Evolutionary conservation across 2,329 filamentous ascomycete genomes (phyloP), one percentile per base, ranked within the genome.

Genomic region (Colletotrichum nymphaeae): DNA sequence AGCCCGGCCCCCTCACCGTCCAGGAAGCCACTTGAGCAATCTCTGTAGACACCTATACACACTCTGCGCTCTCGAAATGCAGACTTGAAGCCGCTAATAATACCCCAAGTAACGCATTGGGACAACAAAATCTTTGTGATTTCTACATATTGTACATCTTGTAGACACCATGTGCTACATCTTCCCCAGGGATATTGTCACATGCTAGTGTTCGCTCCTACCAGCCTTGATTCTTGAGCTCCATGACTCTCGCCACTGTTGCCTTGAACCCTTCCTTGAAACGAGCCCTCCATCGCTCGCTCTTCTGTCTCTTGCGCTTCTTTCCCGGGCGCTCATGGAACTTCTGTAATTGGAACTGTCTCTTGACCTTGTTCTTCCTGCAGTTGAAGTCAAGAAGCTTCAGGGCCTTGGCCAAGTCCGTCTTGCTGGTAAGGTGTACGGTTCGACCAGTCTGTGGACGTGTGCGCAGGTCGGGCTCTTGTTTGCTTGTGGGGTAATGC

Each of bases 151-250:
- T 57, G 68, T 75, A 67, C 68, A 71, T 22, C 52, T 49, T 49
- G 19, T 49, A 49, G 19, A 49, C 42, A 22, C 19, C 49, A 30
- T 5, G 26, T 35, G 57, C 57, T 56, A 28, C 22, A 19, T 24
- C 16, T 5, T 56, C n/a, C 26, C 11, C 46, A 22, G 58, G 35
- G 24, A 24, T 19, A 26, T n/a, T n/a, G 63, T 37, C 22, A 14
- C 22, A 65, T 5, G 52, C 9, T 11, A 4, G 11, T 8, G 19
- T 24, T 11, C 19, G 19, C 37, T 22, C 35, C 8, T 84, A 97
- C 94, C 95, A 97, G 3, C 94, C 94, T 83, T 97, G 94, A 80
- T 86, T 89, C 77, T 90, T 93, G 84, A 97, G 86, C 80, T 93
- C 89, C 79, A 89, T 85, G 6, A 95, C 93, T 76, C 93, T 86